Evolutionary conservation across 176 grass and related monocot species (phyloP).

Genomic region (Puccinellia tenuiflora): DNA sequence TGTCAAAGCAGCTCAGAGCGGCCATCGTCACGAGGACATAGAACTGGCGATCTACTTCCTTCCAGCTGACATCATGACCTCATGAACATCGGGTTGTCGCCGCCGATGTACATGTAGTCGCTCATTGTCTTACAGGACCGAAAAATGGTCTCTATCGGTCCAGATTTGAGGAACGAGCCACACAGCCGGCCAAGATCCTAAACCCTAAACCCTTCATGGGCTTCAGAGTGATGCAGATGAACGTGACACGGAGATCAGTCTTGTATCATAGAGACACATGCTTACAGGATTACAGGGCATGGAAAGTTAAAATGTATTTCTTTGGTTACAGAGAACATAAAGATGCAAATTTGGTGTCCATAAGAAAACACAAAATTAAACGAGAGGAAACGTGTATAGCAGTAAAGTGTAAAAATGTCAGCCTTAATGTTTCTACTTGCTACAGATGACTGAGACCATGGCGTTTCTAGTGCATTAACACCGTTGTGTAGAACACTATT

Average conservation of each 20-base stretch:
- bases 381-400: neutral
- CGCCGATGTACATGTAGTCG: conserved; percentile 64
- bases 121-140: conserved; percentile 55
- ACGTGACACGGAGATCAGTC: no score
- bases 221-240: conserved; percentile 70
- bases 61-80: conserved; percentile 69
- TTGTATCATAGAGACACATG: neutral
- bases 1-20: conserved; percentile 35
- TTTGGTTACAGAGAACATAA: neutral
- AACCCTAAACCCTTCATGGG: conserved; percentile 88
- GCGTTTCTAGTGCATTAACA: neutral
- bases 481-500: neutral
- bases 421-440: neutral
- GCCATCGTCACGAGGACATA: conserved; percentile 65
- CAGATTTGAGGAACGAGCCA: conserved; percentile 79
- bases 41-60: conserved; percentile 79
- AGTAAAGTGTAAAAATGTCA: neutral
- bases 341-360: neutral
- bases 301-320: neutral
- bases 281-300: neutral
- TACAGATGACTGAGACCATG: neutral
- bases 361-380: neutral
- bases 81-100: conserved; percentile 68
- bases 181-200: no score
- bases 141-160: conserved; percentile 65